Base-by-base conservation (phyloP, 2,329 filamentous ascomycete species). In the Parafenestella ontariensis region DNA sequence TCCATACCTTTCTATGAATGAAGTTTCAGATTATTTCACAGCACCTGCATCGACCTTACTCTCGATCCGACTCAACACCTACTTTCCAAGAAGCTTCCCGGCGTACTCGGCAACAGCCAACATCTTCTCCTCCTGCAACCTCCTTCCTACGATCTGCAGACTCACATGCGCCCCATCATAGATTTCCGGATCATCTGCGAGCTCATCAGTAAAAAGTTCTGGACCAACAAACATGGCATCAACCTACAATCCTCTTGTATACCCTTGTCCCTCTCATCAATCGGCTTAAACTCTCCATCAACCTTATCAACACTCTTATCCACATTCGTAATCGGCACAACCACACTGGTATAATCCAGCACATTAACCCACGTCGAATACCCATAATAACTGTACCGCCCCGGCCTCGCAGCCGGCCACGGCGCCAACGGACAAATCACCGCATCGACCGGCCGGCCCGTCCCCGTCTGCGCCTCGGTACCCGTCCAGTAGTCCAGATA, bases 401-500 rank as follows among this genome's bases (percentile, higher is more conserved):
- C 63, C 11, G 56, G 56, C 33, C 71, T 59, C 1, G 69, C 68
- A 3, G 74, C 75, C 0, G 76, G 71, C 49, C 71, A 76, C 8
- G 76, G 76, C 1, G 75, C 75, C 1, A 75, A 42, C 3, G 76
- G 76, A 17, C 51, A 44, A 5, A 78, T 74, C 0, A 78, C 41
- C 3, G 70, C 76, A 56, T 78, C 76, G 0, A 78, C 72, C 0
- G 65, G 66, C n/a, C 65, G 61, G 13, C 68, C 74, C 5, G 66
- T 76, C 17, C 53, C 60, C 1, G 66, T 75, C 1, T 53, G 10
- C 0, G 59, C 43, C 0, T 48, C 56, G 0, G 74, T 76, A 24
- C 59, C 63, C 26, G 70, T 75, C 76, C 76, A 78, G 42, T 77
- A 75, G 6, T 76, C 71, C 52, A 76, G 51, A 24, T 76, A 74